A percentile compares a stretch with the other conserved stretches of the same genome.
Evolutionary conservation across 1,284 basidiomycete species (phyloP).

Genomic region (Sporisorium sorghi): DNA sequence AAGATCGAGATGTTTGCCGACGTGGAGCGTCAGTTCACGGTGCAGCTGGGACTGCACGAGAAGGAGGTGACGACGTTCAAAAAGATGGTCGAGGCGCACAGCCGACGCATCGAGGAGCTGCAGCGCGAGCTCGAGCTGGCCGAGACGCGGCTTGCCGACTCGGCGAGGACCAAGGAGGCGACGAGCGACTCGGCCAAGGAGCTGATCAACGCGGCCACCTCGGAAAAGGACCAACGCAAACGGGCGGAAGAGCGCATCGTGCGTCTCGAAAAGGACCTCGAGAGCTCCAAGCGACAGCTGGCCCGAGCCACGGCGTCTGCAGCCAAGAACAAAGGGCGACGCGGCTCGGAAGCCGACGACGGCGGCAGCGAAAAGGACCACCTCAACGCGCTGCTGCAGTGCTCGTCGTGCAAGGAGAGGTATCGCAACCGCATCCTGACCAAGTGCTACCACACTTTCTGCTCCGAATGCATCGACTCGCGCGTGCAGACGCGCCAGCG

Average conservation of each 20-base stretch:
- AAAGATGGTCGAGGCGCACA: slow-evolving; percentile 55
- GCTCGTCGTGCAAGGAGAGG: slow-evolving; percentile 86
- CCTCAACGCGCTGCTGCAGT: slow-evolving; percentile 85
- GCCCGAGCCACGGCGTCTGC: slow-evolving; percentile 55
- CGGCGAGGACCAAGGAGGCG: slow-evolving; percentile 25
- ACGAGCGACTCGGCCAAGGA: slow-evolving; percentile 56
- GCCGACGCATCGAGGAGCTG: slow-evolving; percentile 62
- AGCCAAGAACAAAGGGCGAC: slow-evolving; percentile 60
- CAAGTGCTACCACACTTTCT: slow-evolving; percentile 96
- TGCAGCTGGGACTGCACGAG: slow-evolving; percentile 76
- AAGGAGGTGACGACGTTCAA: slow-evolving; percentile 71
- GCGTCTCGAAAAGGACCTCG: slow-evolving; percentile 58
- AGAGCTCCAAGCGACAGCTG: slow-evolving; percentile 53
- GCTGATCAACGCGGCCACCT: slow-evolving; percentile 41
- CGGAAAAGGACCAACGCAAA: slow-evolving; percentile 44
- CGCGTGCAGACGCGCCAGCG: slow-evolving; percentile 90
- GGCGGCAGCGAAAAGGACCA: slow-evolving; percentile 71
- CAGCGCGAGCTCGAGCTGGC: slow-evolving; percentile 65
- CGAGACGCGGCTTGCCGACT: slow-evolving; percentile 43
- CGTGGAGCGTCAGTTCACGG: slow-evolving; percentile 75
- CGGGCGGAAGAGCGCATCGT: slow-evolving; percentile 53
- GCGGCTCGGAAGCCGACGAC: slow-evolving; percentile 32
- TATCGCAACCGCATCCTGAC: slow-evolving; percentile 88
- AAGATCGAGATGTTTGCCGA: slow-evolving; percentile 79
- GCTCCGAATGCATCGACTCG: slow-evolving; percentile 85